Conservation (phyloP, 768 basidiomycete species). For the Mycena alexandri region DNA sequence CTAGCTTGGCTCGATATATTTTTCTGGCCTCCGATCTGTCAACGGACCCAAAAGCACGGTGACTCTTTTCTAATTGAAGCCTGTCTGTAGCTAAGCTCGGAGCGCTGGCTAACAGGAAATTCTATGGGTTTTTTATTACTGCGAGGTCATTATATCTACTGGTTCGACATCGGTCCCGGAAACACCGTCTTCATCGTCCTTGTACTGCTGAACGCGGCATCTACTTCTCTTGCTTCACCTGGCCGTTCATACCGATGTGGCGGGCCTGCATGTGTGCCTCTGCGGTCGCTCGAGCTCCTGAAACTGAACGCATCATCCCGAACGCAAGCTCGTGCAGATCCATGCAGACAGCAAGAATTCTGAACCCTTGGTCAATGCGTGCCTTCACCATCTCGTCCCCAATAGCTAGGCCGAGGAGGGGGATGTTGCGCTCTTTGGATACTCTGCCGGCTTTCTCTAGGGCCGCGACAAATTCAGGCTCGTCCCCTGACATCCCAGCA, state of each 20-base stretch:
- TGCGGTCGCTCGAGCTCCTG: neutral
- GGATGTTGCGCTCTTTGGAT: constrained; percentile 1
- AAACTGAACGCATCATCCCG: constrained; percentile 12
- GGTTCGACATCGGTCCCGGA: too few relatives aligned
- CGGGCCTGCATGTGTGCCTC: constrained; percentile 25
- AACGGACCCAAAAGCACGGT: too few relatives aligned
- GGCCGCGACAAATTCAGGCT: constrained; percentile 17
- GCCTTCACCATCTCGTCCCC: constrained; percentile 21
- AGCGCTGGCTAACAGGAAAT: too few relatives aligned
- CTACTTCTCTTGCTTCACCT: too few relatives aligned
- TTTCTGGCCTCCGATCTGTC: too few relatives aligned
- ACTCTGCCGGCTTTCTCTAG: constrained; percentile 9
- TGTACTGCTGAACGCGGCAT: too few relatives aligned
- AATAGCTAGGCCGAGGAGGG: constrained; percentile 20
- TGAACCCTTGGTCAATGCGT: constrained; percentile 26
- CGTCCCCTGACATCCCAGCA: constrained; percentile 4
- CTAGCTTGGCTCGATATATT: too few relatives aligned
- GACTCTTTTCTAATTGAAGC: too few relatives aligned
- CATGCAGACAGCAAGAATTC: constrained; percentile 5
- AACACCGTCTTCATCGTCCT: too few relatives aligned
- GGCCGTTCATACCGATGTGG: neutral
- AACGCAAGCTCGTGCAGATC: constrained; percentile 23
- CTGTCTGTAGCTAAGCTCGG: too few relatives aligned
- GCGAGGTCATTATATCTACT: too few relatives aligned
- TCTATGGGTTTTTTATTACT: too few relatives aligned